A percentile compares a stretch with the other conserved stretches of the same genome.
Evolutionary conservation across 2,329 filamentous ascomycete species (phyloP).

Genomic region (Nannizzia gypsea): DNA sequence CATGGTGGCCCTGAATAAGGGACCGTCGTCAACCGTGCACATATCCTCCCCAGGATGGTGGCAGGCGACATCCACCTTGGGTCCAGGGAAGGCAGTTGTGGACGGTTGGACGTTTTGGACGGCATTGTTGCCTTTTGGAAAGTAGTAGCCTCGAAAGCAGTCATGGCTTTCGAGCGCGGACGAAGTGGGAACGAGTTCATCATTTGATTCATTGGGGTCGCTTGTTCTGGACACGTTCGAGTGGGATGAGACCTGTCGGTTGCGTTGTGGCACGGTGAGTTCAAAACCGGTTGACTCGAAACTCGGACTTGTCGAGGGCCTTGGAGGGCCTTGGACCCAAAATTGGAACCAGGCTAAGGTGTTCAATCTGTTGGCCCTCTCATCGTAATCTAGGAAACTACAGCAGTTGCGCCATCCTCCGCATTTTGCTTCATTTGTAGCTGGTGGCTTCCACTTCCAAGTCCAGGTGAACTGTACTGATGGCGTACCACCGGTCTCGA

Average conservation of each 20-base stretch:
- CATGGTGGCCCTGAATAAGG: slow-evolving; percentile 90
- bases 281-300: slow-evolving; percentile 60
- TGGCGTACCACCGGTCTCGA: slow-evolving; percentile 65
- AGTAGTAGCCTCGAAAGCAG: too few relatives aligned
- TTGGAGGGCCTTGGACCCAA: slow-evolving; percentile 63
- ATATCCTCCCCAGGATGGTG: slow-evolving; percentile 78
- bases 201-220: slow-evolving; percentile 44
- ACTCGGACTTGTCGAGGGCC: slow-evolving; percentile 38
- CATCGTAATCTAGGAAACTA: slow-evolving; percentile 96
- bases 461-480: slow-evolving; percentile 88
- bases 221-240: slow-evolving; percentile 76
- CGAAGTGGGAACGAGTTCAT: slow-evolving; percentile 16
- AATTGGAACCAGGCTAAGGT: slow-evolving; percentile 89
- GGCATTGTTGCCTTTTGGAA: too few relatives aligned
- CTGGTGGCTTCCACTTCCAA: slow-evolving; percentile 95
- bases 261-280: slow-evolving; percentile 59
- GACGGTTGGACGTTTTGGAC: not conserved
- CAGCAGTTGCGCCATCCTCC: slow-evolving; percentile 94
- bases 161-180: slow-evolving; percentile 13
- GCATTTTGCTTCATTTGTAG: slow-evolving; percentile 63
- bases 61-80: slow-evolving; percentile 80
- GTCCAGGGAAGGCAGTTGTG: slow-evolving; percentile 20
- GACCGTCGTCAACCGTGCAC: slow-evolving; percentile 77
- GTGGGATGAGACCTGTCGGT: slow-evolving; percentile 74
- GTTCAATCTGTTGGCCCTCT: slow-evolving; percentile 75